Base-by-base conservation (phyloP, 768 basidiomycete genomes). In the Mycena polygramma region DNA sequence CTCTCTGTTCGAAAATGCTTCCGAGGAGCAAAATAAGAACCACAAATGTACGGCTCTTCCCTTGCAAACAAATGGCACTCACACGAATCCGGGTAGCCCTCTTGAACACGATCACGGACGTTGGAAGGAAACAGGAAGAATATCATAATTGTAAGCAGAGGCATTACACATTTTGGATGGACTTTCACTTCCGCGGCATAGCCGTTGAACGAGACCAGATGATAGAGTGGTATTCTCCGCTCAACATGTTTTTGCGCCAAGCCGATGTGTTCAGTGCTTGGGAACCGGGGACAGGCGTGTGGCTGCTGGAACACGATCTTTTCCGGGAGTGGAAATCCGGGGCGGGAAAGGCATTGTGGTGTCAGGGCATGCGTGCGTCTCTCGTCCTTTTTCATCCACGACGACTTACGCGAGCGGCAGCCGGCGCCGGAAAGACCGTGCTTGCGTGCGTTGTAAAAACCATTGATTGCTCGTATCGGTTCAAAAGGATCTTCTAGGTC, bases 221-320 rank as follows among this genome's bases (percentile, higher is more conserved):
- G 19, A 63, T 63, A n/a, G 26, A 61, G 26, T 61, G 45, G 45
- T 36, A 36, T 36, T 63, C 62, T 2, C 62, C 62, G 7, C 30
- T 63, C 35, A 63, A 63, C 41, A 53, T 63, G 37, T 63, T 63
- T n/a, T 30, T 49, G 13, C 62, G 62, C 24, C 62, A 63, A 35
- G 37, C n/a, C n/a, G 62, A 49, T 11, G 53, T 63, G 37, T 53
- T 41, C 5, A 36, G 22, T 36, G 17, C 37, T 2, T 37, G 35
- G 7, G 49, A 63, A 39, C 26, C 45, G 39, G 52, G 37, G 24
- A 63, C 62, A 19, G 62, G 62, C 3, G 51, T 53, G 17, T 63
- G 62, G 62, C 36, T 63, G 24, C 30, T 63, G 15, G 30, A 63
- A 52, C 3, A 52, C 4, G 17, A 5, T 20, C 22, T 26, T 5